These are phyloP conservation scores for Coniella lustricola DNA, from an alignment of 2,329 filamentous ascomycete species.

Conservation along the genomic window DNA sequence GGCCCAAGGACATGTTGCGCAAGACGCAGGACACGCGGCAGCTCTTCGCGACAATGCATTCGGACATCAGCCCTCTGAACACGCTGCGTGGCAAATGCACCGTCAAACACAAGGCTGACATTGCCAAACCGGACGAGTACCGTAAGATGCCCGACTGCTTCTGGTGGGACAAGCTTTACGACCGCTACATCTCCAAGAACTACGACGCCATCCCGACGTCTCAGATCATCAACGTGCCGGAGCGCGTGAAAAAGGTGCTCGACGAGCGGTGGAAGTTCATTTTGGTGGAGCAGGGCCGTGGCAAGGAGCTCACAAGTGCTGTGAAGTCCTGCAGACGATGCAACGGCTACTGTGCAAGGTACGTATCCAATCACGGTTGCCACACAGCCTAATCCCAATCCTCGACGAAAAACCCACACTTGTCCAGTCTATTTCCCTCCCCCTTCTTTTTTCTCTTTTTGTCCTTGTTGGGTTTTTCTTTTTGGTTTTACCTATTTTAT, in stretches of 20 bases:
- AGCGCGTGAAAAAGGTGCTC: conserved; percentile 88
- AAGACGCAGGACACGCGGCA: conserved; percentile 85
- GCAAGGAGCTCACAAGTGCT: conserved; percentile 91
- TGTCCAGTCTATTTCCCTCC: too few relatives aligned
- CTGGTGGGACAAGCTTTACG: conserved; percentile 96
- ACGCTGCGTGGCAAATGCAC: conserved; percentile 89
- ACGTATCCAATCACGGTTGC: conserved; percentile 31
- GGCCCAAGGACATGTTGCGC: conserved; percentile 89
- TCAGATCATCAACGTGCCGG: conserved; percentile 92
- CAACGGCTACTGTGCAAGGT: conserved; percentile 84
- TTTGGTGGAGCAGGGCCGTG: conserved; percentile 84
- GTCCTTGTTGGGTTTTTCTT: conserved; percentile 2
- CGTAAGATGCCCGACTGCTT: conserved; percentile 81
- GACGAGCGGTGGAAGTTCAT: conserved; percentile 97
- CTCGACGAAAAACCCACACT: not conserved
- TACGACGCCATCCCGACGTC: conserved; percentile 93
- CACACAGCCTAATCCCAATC: conserved; percentile 11
- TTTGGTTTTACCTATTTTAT: not conserved
- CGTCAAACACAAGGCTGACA: conserved; percentile 83
- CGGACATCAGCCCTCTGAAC: conserved; percentile 86
- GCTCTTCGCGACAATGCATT: conserved; percentile 97
- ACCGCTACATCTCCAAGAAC: conserved; percentile 95
- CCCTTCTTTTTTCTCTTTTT: conserved; percentile 11
- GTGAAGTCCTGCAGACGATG: conserved; percentile 96
- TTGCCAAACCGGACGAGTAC: conserved; percentile 44